phyloP scores from a whole-genome alignment of 352 stramenopile species.

The Globisporangium lucens region DNA sequence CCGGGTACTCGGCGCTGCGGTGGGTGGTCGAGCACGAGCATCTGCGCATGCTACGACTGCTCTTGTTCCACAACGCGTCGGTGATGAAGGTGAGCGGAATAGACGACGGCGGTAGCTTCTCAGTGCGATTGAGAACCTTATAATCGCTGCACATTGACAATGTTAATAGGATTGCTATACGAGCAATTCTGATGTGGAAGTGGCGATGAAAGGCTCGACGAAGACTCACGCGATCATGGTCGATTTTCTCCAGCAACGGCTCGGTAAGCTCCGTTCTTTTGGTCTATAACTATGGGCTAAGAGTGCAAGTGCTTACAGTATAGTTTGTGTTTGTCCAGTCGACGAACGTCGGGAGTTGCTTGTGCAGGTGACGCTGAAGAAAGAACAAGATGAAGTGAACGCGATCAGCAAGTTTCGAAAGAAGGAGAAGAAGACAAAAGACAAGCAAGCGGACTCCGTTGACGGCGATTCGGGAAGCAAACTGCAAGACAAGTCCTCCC shows the following conservation, averaged over 20 bases:
- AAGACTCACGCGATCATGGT: slow-evolving; percentile 37
- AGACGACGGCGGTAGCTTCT: too few relatives aligned
- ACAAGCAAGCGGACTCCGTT: neutral
- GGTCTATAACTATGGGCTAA: too few relatives aligned
- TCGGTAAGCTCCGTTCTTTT: slow-evolving; percentile 25
- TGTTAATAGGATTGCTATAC: slow-evolving; percentile 39
- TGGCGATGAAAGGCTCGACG: slow-evolving; percentile 29
- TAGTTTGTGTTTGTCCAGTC: slow-evolving; percentile 19
- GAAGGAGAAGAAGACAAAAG: neutral
- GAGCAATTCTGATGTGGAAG: slow-evolving; percentile 41
- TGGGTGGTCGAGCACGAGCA: slow-evolving; percentile 43
- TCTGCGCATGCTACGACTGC: slow-evolving; percentile 31
- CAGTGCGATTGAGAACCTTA: too few relatives aligned
- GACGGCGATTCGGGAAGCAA: neutral
- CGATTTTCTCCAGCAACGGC: slow-evolving; percentile 35
- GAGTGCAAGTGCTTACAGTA: too few relatives aligned
- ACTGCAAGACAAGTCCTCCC: neutral
- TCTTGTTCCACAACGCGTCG: slow-evolving; percentile 40
- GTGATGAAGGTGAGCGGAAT: slow-evolving; percentile 26
- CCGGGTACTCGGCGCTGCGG: slow-evolving; percentile 45
- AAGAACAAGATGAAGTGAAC: slow-evolving; percentile 35
- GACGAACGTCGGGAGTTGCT: slow-evolving; percentile 34
- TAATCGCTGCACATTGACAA: too few relatives aligned
- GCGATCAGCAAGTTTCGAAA: slow-evolving; percentile 26
- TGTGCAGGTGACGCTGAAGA: slow-evolving; percentile 25